Conservation (phyloP, 2,329 filamentous ascomycete genomes). For the Clonostachys byssicola region DNA sequence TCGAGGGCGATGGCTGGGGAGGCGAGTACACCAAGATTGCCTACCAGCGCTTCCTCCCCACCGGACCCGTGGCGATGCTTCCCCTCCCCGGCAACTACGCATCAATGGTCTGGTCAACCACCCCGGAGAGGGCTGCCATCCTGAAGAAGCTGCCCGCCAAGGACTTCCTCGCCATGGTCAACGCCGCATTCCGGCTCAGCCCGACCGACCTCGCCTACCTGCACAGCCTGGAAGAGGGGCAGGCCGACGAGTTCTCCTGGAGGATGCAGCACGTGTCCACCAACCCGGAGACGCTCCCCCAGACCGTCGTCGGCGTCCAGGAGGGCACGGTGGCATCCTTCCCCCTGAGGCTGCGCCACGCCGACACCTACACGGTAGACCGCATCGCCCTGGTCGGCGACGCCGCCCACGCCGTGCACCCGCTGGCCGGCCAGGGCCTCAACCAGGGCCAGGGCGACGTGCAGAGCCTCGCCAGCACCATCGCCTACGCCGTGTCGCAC, state of each 20-base stretch:
- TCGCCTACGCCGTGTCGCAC: slow-evolving; percentile 73
- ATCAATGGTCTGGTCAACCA: slow-evolving; percentile 93
- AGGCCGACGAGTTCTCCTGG: slow-evolving; percentile 81
- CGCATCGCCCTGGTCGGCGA: slow-evolving; percentile 91
- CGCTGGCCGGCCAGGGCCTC: slow-evolving; percentile 88
- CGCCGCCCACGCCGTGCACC: slow-evolving; percentile 92
- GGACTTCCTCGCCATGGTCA: slow-evolving; percentile 84
- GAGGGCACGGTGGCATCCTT: slow-evolving; percentile 81
- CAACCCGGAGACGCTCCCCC: slow-evolving; percentile 54
- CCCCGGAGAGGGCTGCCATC: slow-evolving; percentile 70
- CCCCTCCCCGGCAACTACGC: slow-evolving; percentile 80
- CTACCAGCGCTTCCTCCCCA: slow-evolving; percentile 92
- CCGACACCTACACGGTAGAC: slow-evolving; percentile 88
- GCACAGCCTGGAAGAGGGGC: slow-evolving; percentile 56
- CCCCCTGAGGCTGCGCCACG: slow-evolving; percentile 85
- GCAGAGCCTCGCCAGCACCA: slow-evolving; percentile 68
- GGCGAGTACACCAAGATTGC: slow-evolving; percentile 64
- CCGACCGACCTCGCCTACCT: slow-evolving; percentile 80
- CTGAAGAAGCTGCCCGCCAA: slow-evolving; percentile 69
- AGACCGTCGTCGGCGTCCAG: slow-evolving; percentile 67
- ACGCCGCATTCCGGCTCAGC: slow-evolving; percentile 83
- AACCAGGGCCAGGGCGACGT: slow-evolving; percentile 93
- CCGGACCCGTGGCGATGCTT: slow-evolving; percentile 86
- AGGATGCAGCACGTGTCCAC: slow-evolving; percentile 66
- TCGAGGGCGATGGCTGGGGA: slow-evolving; percentile 57